Percentiles rank a stretch among this genome's conserved stretches.
Conservation (phyloP, 2,329 filamentous ascomycete species). For the Cytospora piceae region DNA sequence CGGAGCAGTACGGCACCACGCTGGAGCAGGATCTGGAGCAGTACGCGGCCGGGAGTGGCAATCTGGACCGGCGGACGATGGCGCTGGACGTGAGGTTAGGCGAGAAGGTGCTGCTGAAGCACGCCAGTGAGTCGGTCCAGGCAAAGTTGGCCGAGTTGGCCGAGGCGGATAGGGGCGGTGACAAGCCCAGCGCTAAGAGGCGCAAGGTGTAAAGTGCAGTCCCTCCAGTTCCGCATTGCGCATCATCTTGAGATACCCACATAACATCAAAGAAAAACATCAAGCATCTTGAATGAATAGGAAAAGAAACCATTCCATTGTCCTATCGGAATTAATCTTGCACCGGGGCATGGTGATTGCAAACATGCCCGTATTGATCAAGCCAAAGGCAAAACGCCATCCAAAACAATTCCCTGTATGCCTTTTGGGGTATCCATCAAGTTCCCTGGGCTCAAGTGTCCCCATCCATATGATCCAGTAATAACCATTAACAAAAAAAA, state of each 20-base stretch:
- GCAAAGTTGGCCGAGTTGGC: constrained; percentile 30
- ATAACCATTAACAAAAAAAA: background rate
- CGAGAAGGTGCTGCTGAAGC: constrained; percentile 41
- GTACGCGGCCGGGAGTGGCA: constrained; percentile 14
- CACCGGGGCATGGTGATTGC: background rate
- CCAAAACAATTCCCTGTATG: constrained; percentile 7
- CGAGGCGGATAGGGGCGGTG: constrained; percentile 28
- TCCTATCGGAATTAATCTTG: background rate
- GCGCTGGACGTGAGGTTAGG: constrained; percentile 42
- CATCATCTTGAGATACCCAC: constrained; percentile 27
- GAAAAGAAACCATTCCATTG: background rate
- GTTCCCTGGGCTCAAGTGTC: constrained; percentile 3
- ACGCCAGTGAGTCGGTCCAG: constrained; percentile 35
- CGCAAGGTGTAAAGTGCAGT: constrained; percentile 28
- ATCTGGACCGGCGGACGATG: constrained; percentile 32
- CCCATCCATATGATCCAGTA: background rate
- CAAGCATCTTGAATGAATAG: background rate
- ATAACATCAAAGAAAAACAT: background rate
- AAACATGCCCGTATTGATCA: background rate
- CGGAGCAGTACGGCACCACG: constrained; percentile 37
- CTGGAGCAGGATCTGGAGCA: constrained; percentile 37
- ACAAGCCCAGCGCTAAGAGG: constrained; percentile 36
- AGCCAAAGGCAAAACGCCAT: constrained; percentile 11
- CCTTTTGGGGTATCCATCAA: constrained; percentile 25
- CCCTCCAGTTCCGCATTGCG: background rate